Evolutionary conservation across 352 stramenopile species (phyloP), one percentile per base, ranked within the genome.

Genomic region (Thalassiosira ordinaria): DNA sequence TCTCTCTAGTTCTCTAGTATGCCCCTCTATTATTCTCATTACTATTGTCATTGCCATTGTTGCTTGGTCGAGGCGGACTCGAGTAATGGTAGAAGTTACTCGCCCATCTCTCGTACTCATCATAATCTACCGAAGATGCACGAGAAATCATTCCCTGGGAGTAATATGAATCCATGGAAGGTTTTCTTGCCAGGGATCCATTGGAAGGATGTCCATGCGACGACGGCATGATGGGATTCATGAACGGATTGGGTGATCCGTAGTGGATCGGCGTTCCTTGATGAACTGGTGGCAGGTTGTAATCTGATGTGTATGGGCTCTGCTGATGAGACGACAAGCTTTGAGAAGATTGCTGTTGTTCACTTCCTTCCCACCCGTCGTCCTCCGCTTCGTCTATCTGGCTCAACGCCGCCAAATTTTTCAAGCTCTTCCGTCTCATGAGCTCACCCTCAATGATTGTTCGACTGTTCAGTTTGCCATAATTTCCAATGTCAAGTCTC

Each of bases 401-500:
- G 49, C 51, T 51, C 55, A 78, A 35, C 37, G 52, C 66, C 5
- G 57, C 66, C 33, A 86, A 29, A 73, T 86, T 86, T 13, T 60
- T 72, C 13, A 78, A 9, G 18, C 78, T 71, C 66, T 70, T 57
- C 27, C 63, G 64, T 37, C 83, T 83, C 44, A 90, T 80, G 29
- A 92, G 72, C 72, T 91, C 90, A 49, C 80, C 87, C 59, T 81
- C 85, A 59, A 93, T 93, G 33, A 93, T 91, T 16, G 78, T 88
- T 66, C 80, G 78, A 59, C 85, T 93, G 46, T 92, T 92, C 26
- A 94, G 63, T 46, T 86, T 86, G 33, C 88, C 87, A 53, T 93
- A 88, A 68, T 91, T 87, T 13, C 91, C 79, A 29, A 87, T 62
- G 83, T 94, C 90, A 1, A 94, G 74, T 27, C 86, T 78, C 24